These are phyloP conservation scores for Aspergillus uvarum DNA, from an alignment of 2,329 filamentous ascomycete genomes.

Conservation along the genomic window DNA sequence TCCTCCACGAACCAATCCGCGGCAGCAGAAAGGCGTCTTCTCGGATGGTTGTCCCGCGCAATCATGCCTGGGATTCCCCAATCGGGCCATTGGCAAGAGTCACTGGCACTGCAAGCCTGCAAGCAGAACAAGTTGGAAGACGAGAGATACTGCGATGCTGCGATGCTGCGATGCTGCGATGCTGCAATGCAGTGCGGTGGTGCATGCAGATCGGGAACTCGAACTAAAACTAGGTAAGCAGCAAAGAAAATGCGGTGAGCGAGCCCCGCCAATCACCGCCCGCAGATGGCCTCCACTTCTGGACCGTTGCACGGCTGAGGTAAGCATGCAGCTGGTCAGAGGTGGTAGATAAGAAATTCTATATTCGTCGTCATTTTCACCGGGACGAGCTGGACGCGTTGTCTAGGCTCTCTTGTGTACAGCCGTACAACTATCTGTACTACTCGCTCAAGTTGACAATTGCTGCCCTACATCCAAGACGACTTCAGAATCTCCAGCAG, in stretches of 20 bases:
- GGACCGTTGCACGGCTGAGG: neutral
- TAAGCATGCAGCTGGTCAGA: neutral
- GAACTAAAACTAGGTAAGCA: neutral
- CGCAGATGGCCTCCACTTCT: neutral
- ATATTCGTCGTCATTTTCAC: too few relatives aligned
- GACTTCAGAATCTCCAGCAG: too few relatives aligned
- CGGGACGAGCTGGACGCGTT: too few relatives aligned
- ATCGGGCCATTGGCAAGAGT: neutral
- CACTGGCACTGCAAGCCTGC: neutral
- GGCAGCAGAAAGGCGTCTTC: neutral
- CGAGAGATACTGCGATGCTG: neutral
- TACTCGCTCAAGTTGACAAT: too few relatives aligned
- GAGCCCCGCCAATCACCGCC: neutral
- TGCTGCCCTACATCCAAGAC: too few relatives aligned
- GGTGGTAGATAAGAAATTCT: too few relatives aligned
- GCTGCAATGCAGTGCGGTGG: neutral
- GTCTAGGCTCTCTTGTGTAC: too few relatives aligned
- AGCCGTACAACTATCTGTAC: too few relatives aligned
- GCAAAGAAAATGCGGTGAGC: neutral
- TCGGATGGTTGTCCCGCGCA: too few relatives aligned
- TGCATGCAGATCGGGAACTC: neutral
- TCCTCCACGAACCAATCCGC: neutral
- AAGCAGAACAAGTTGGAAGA: neutral
- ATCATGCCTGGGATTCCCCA: neutral
- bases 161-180: too few relatives aligned